Evolutionary conservation across 768 basidiomycete species (phyloP), one percentile per base, ranked within the genome.

Genomic region (Trametes meyenii): DNA sequence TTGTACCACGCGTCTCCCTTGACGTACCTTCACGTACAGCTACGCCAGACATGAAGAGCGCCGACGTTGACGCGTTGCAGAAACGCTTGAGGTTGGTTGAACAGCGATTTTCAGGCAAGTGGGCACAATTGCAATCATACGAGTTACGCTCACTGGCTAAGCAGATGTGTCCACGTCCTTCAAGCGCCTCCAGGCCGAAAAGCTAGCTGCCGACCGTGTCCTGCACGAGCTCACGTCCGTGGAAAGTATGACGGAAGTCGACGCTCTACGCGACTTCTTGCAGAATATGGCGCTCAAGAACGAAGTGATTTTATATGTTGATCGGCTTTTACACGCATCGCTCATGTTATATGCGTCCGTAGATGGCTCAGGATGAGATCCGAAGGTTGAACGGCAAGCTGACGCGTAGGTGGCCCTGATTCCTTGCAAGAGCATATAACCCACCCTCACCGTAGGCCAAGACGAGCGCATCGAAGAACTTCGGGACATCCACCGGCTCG

Each of bases 391-490:
- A 81, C 56, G 83, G 79, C 55, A 89, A 89, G 68, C 81, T 96
- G 19, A 83, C 83, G 61, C 79, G 96, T 96, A 70, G 69, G 87
- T 68, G 16, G 13, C 5, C 2, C 35, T 26, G 21, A 21, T 26
- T 16, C 33, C 3, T 3, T 23, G 11, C 21, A 51, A 10, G 24
- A 55, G 10, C 13, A n/a, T 5, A 50, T 4, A 21, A 17, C 17
- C 62, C 16, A 60, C 8, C 29, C 23, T 50, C 16, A 14, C 17
- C 53, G 42, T 66, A 96, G 94, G 86, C 14, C 93, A 96, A 76
- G 92, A 92, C 57, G 86, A 85, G 53, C 89, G 89, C 8, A 80
- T 94, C 12, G 89, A 91, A 65, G 94, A 97, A 71, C 77, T 98
- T 0, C 86, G 86, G 38, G 91, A 94, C 64, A 92, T 85, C 7